A percentile compares a stretch with the other conserved stretches of the same genome.
Conservation (phyloP, 2,329 filamentous ascomycete genomes). For the Onygena corvina region DNA sequence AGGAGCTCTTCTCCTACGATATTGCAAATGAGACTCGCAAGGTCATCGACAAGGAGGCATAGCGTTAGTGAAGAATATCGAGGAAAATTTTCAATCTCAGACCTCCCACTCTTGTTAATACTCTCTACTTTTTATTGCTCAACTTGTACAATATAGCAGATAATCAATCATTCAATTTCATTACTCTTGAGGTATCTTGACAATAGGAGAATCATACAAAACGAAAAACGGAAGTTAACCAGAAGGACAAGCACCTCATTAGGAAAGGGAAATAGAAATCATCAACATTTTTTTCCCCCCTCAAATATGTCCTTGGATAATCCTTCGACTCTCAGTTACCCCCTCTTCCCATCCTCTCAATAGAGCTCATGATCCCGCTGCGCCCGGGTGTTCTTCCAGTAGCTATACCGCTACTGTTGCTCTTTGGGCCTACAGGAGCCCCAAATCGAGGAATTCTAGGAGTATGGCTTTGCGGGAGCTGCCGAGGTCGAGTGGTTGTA, state of each 20-base stretch:
- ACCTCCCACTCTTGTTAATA: no score
- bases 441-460: conserved; percentile 25
- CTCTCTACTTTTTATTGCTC: no score
- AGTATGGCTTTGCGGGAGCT: conserved; percentile 14
- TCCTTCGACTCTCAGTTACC: conserved; percentile 12
- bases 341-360: conserved; percentile 69
- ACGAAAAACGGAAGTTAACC: neutral
- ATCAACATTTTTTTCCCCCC: no score
- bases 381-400: conserved; percentile 32
- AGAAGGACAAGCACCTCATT: neutral
- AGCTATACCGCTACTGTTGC: conserved; percentile 24
- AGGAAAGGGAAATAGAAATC: neutral
- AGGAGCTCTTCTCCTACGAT: conserved; percentile 11
- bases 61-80: no score
- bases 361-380: conserved; percentile 70
- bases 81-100: no score
- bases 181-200: conserved; percentile 3
- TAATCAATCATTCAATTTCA: neutral
- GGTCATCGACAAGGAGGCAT: neutral
- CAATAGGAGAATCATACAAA: neutral
- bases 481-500: conserved; percentile 24
- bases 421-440: conserved; percentile 17
- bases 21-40: conserved; percentile 14
- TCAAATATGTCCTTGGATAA: neutral
- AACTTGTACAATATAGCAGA: no score